phyloP scores from a whole-genome alignment of 139 green algal genomes.

The Asterochloris sp. region DNA sequence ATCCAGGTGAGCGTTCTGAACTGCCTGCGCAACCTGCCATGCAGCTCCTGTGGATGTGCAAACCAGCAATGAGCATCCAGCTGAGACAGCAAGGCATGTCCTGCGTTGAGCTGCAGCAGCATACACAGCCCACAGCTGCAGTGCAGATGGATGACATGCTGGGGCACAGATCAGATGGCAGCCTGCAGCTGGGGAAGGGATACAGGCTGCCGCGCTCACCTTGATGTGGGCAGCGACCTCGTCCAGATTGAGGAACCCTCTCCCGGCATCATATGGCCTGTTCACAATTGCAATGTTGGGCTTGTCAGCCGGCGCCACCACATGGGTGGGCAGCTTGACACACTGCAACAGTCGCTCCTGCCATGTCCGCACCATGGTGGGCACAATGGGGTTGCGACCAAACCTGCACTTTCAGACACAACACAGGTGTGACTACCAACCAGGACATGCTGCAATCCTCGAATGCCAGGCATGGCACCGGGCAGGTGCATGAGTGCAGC shows the following conservation, averaged over 20 bases:
- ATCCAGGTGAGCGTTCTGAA: background rate
- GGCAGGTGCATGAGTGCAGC: background rate
- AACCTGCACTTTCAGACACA: background rate
- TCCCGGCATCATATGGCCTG: slow-evolving; percentile 12
- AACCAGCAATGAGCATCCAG: too few species aligned
- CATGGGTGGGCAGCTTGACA: slow-evolving; percentile 7
- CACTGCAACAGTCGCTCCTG: slow-evolving; percentile 21
- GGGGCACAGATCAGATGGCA: too few species aligned
- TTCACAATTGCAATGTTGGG: slow-evolving; percentile 23
- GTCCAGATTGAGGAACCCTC: slow-evolving; percentile 18
- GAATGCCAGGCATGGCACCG: background rate
- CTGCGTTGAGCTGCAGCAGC: too few species aligned
- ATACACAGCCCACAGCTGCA: too few species aligned
- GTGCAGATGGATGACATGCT: too few species aligned
- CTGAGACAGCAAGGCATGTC: too few species aligned
- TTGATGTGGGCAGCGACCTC: slow-evolving; percentile 7
- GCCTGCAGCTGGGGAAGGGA: too few species aligned
- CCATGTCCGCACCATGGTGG: slow-evolving; percentile 19
- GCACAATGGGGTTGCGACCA: slow-evolving; percentile 4
- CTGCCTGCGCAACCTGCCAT: too few species aligned
- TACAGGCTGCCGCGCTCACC: background rate
- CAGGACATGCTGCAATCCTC: background rate
- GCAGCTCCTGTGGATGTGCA: too few species aligned
- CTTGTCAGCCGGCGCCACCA: background rate
- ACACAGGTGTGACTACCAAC: background rate